These are phyloP conservation scores for Rhodotorula kratochvilovae DNA, from an alignment of 768 basidiomycete species.

Conservation along the genomic window DNA sequence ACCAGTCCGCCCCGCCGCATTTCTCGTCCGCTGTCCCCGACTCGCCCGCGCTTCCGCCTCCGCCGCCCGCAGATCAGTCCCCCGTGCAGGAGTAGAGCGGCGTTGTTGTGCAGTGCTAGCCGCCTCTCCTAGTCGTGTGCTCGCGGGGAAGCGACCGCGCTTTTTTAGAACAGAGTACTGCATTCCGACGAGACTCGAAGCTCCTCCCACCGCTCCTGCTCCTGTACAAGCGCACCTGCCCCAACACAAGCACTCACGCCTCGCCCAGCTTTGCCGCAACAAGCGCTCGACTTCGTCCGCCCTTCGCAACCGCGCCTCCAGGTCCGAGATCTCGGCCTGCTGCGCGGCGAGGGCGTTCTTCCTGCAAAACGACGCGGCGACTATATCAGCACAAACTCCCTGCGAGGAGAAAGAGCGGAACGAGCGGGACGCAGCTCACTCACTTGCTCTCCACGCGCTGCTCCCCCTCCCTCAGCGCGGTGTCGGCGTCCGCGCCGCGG, in stretches of 20 bases:
- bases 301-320: not conserved
- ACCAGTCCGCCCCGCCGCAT: too few species aligned
- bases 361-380: too few species aligned
- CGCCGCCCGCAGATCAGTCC: not conserved
- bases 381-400: too few species aligned
- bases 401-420: not conserved
- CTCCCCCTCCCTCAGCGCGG: not conserved
- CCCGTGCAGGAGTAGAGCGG: not conserved
- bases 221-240: not conserved
- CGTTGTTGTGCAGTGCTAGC: too few species aligned
- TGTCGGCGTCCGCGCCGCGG: not conserved
- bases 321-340: slow-evolving; percentile 3
- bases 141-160: not conserved
- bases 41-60: not conserved
- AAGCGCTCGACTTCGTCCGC: slow-evolving; percentile 8
- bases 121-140: too few species aligned
- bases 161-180: too few species aligned
- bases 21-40: not conserved
- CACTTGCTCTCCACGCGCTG: slow-evolving; percentile 4
- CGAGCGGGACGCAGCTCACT: not conserved
- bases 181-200: too few species aligned
- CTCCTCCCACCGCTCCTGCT: not conserved
- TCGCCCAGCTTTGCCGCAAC: slow-evolving; percentile 8
- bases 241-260: not conserved
- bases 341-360: slow-evolving; percentile 5